Percentiles rank a stretch among this genome's conserved stretches.
Evolutionary conservation across 495 filamentous ascomycete genomes (phyloP).

Genomic region (Xylaria curta): DNA sequence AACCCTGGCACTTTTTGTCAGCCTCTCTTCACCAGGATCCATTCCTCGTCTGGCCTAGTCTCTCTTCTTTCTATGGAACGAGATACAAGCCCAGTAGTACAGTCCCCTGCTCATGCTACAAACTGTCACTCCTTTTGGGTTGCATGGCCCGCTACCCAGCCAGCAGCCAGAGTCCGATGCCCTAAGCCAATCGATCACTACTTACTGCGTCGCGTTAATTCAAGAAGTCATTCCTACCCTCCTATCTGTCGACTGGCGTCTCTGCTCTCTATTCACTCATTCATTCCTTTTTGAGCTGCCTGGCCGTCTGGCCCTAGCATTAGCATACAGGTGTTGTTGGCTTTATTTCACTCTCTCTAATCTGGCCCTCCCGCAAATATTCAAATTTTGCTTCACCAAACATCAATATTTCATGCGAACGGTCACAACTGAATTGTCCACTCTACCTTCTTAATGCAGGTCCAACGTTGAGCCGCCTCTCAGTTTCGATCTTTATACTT

Average conservation of each 20-base stretch:
- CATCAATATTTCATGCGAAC: constrained; percentile 35
- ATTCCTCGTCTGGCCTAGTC: constrained; percentile 35
- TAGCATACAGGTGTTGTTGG: constrained; percentile 28
- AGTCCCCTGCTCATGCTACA: constrained; percentile 21
- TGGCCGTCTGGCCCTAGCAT: constrained; percentile 39
- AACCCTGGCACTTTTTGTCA: constrained; percentile 20
- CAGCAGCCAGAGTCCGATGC: constrained; percentile 36
- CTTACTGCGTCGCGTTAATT: constrained; percentile 31
- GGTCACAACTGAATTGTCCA: constrained; percentile 30
- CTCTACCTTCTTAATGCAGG: constrained; percentile 28
- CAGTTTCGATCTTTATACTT: constrained; percentile 34
- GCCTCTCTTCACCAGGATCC: constrained; percentile 30
- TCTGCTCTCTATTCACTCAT: constrained; percentile 37
- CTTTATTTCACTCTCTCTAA: constrained; percentile 33
- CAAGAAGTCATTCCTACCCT: constrained; percentile 39
- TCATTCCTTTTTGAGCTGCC: constrained; percentile 32
- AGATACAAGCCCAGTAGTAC: constrained; percentile 1
- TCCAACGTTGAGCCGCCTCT: constrained; percentile 37
- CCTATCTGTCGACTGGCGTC: constrained; percentile 31
- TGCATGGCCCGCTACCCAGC: constrained; percentile 35
- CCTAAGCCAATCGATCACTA: constrained; percentile 42
- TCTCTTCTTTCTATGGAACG: constrained; percentile 7
- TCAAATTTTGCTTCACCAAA: constrained; percentile 30
- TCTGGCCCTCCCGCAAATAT: constrained; percentile 35
- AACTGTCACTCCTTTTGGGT: constrained; percentile 38